phyloP scores from a whole-genome alignment of 208 protist species.

The Leishmania major region DNA sequence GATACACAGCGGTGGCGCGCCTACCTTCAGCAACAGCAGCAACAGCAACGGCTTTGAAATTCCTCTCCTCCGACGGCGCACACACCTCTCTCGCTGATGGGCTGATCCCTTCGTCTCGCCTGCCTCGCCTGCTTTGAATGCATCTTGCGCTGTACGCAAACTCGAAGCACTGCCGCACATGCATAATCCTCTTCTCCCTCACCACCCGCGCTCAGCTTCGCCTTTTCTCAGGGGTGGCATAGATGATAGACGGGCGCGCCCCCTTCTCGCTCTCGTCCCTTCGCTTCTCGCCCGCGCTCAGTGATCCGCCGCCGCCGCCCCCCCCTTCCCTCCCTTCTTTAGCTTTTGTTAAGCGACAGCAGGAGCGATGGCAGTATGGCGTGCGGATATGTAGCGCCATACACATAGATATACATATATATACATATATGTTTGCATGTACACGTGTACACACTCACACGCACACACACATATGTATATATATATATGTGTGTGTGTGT shows the following conservation, averaged over 20 bases:
- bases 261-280: not conserved
- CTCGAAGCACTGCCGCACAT: not conserved
- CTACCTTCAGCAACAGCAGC: constrained; percentile 33
- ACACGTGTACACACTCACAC: too few relatives aligned
- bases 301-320: not conserved
- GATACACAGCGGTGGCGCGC: constrained; percentile 61
- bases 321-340: not conserved
- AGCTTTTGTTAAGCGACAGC: not conserved
- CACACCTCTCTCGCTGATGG: not conserved
- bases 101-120: not conserved
- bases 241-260: not conserved
- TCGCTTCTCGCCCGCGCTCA: not conserved
- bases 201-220: not conserved
- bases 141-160: not conserved
- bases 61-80: too few relatives aligned
- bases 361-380: too few relatives aligned
- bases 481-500: not conserved
- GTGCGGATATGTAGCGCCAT: not conserved
- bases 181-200: not conserved
- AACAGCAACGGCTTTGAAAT: constrained; percentile 1
- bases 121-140: not conserved
- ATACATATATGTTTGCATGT: not conserved
- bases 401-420: not conserved
- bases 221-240: not conserved
- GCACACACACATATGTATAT: not conserved